Evolutionary conservation across 371 early-diverging fungal genomes (phyloP).

Genomic region (Mucor saturninus): DNA sequence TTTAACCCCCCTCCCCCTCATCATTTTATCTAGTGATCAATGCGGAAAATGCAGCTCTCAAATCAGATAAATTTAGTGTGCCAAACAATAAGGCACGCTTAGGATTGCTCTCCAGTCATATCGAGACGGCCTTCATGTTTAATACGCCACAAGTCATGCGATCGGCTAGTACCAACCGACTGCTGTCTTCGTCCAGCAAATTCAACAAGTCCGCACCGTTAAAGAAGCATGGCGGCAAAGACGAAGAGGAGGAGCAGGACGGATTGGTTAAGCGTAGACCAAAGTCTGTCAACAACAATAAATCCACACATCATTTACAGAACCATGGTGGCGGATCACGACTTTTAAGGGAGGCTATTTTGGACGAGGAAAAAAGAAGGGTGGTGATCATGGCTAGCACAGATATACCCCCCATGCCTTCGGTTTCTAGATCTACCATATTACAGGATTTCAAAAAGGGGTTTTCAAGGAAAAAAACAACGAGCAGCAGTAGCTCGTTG

Average conservation of each 20-base stretch:
- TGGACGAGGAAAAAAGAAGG: slow-evolving; percentile 23
- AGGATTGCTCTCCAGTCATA: slow-evolving; percentile 46
- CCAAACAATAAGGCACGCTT: slow-evolving; percentile 60
- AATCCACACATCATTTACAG: slow-evolving; percentile 1
- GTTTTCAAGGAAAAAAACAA: slow-evolving; percentile 1
- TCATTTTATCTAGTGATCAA: slow-evolving; percentile 58
- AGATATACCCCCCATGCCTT: slow-evolving; percentile 22
- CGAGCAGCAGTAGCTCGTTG: background rate
- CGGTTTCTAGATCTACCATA: slow-evolving; percentile 22
- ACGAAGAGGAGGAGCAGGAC: background rate
- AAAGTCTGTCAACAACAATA: slow-evolving; percentile 18
- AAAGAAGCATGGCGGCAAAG: background rate
- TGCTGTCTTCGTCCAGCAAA: slow-evolving; percentile 6
- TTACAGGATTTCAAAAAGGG: slow-evolving; percentile 28
- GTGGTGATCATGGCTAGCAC: background rate
- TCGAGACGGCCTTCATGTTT: slow-evolving; percentile 32
- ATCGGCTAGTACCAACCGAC: slow-evolving; percentile 28
- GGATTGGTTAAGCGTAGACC: slow-evolving; percentile 11
- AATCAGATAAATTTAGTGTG: slow-evolving; percentile 64
- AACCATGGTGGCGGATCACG: slow-evolving; percentile 11
- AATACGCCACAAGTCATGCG: slow-evolving; percentile 22
- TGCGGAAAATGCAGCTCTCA: slow-evolving; percentile 78
- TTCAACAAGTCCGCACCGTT: background rate
- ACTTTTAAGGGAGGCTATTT: slow-evolving; percentile 15
- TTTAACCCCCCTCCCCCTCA: background rate